These are phyloP conservation scores for Penicillium alfredii DNA, from an alignment of 495 filamentous ascomycete species.

Conservation along the genomic window DNA sequence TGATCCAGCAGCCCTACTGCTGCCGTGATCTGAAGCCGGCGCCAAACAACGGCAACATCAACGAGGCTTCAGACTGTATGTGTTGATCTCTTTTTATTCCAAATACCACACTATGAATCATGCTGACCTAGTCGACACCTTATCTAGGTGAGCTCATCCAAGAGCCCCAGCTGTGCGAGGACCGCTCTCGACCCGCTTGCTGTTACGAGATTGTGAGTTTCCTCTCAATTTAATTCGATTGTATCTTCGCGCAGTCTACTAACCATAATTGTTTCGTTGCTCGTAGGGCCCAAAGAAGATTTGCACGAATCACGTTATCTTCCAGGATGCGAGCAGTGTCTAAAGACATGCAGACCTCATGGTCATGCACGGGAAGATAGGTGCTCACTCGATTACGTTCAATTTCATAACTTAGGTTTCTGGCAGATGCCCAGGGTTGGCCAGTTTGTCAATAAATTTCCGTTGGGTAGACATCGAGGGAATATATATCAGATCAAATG, in stretches of 20 bases:
- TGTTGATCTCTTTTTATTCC: too few relatives aligned
- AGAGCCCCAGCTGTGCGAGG: slow-evolving; percentile 23
- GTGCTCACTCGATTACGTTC: too few relatives aligned
- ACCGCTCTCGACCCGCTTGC: slow-evolving; percentile 25
- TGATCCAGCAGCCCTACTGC: slow-evolving; percentile 36
- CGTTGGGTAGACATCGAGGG: slow-evolving; percentile 7
- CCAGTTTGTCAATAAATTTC: too few relatives aligned
- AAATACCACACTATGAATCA: too few relatives aligned
- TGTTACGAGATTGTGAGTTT: slow-evolving; percentile 19
- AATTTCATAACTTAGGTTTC: too few relatives aligned
- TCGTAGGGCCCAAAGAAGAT: slow-evolving; percentile 24
- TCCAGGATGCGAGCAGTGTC: slow-evolving; percentile 18
- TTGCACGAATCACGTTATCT: slow-evolving; percentile 25
- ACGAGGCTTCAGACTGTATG: slow-evolving; percentile 29
- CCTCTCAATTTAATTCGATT: too few relatives aligned
- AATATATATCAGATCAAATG: slow-evolving; percentile 6
- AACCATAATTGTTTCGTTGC: slow-evolving; percentile 1
- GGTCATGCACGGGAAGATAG: slow-evolving; percentile 1
- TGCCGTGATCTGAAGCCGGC: slow-evolving; percentile 26
- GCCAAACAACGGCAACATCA: slow-evolving; percentile 19
- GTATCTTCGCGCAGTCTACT: too few relatives aligned
- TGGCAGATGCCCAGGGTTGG: too few relatives aligned
- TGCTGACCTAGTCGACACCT: neutral
- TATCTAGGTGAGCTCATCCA: slow-evolving; percentile 8
- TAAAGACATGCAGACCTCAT: neutral